Conservation (phyloP, 352 stramenopile species). For the Phytophthora boehmeriae region DNA sequence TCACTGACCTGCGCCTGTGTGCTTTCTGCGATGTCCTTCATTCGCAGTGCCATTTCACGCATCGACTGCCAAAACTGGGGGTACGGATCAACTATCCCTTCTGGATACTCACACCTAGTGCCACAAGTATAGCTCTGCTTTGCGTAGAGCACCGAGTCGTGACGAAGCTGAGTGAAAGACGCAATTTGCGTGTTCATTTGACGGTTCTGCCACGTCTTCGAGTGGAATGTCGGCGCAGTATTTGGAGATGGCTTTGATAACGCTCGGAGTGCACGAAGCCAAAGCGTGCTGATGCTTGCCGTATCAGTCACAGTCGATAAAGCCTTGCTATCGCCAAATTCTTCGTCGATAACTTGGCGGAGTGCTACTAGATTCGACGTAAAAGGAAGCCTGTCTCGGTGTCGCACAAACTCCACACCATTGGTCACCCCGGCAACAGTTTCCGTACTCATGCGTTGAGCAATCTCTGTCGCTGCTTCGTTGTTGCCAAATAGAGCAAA, state of each 20-base stretch:
- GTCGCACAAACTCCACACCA: background rate
- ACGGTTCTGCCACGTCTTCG: constrained; percentile 13
- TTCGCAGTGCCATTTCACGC: constrained; percentile 10
- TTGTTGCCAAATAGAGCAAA: constrained; percentile 34
- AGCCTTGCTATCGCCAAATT: constrained; percentile 7
- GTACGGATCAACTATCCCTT: constrained; percentile 30
- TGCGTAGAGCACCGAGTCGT: constrained; percentile 31
- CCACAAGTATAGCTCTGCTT: constrained; percentile 27
- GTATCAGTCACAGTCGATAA: background rate
- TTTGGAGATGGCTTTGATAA: constrained; percentile 25
- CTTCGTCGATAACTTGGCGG: constrained; percentile 21
- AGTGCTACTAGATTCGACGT: constrained; percentile 30
- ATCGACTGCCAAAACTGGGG: constrained; percentile 25
- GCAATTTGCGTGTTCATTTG: constrained; percentile 32
- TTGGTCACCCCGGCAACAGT: background rate
- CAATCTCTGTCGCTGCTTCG: constrained; percentile 16
- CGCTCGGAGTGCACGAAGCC: constrained; percentile 21
- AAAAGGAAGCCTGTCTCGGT: constrained; percentile 22
- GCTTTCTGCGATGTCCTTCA: constrained; percentile 10
- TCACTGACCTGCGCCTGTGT: background rate
- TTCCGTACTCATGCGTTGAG: constrained; percentile 11
- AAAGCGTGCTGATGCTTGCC: constrained; percentile 22
- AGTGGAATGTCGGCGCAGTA: constrained; percentile 8
- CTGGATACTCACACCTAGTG: constrained; percentile 22
- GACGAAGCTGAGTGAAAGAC: constrained; percentile 27